A percentile compares a stretch with the other conserved stretches of the same genome.
Conservation (phyloP, 164 flowering plant species). For the Euptelea pleiosperma region DNA sequence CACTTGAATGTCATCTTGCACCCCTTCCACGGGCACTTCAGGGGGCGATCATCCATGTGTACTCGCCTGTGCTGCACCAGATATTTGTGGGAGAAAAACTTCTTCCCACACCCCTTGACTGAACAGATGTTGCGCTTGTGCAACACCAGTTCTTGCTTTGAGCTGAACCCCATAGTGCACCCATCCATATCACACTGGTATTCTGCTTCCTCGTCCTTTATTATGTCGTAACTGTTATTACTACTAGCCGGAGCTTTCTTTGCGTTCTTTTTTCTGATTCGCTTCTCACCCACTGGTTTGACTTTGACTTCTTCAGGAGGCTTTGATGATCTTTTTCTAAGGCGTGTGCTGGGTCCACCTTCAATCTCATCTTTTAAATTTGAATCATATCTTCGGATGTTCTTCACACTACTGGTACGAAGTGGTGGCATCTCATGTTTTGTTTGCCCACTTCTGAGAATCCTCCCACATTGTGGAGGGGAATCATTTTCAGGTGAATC, state of each 20-base stretch:
- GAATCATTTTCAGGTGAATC: conserved; percentile 23
- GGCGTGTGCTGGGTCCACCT: conserved; percentile 85
- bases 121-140: conserved; percentile 86
- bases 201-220: conserved; percentile 46
- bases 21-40: conserved; percentile 97
- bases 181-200: conserved; percentile 82
- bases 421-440: conserved; percentile 33
- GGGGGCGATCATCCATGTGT: conserved; percentile 87
- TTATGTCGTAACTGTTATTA: neutral
- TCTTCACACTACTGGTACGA: conserved; percentile 16
- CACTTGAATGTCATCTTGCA: conserved; percentile 98
- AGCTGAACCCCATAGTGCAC: conserved; percentile 76
- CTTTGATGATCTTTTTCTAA: conserved; percentile 53
- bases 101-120: conserved; percentile 90
- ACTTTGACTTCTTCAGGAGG: conserved; percentile 16
- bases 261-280: conserved; percentile 10
- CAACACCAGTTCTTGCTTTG: conserved; percentile 66
- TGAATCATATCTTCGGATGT: conserved; percentile 17
- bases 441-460: conserved; percentile 25
- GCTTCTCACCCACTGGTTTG: conserved; percentile 37
- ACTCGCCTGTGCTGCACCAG: conserved; percentile 92
- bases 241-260: conserved; percentile 11
- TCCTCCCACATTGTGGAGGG: conserved; percentile 18
- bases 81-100: conserved; percentile 96
- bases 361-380: conserved; percentile 39